A percentile compares a stretch with the other conserved stretches of the same genome.
phyloP scores from a whole-genome alignment of 2,329 filamentous ascomycete species.

The Ceratocystis harringtonii region DNA sequence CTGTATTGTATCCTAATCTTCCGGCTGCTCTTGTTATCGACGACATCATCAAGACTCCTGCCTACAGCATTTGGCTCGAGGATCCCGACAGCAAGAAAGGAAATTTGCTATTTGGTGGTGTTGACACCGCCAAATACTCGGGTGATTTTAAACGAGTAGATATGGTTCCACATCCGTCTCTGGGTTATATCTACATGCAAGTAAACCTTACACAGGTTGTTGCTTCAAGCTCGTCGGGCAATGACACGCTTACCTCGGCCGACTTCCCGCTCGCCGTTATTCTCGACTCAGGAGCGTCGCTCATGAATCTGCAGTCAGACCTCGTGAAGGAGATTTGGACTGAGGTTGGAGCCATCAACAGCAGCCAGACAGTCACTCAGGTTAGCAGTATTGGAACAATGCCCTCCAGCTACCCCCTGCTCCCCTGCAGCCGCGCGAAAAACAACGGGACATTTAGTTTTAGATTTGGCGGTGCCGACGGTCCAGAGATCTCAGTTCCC shows the following conservation, averaged over 20 bases:
- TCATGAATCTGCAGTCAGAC: slow-evolving; percentile 52
- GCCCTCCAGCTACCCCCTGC: slow-evolving; percentile 26
- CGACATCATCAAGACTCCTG: slow-evolving; percentile 48
- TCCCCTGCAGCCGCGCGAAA: slow-evolving; percentile 35
- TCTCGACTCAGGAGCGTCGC: slow-evolving; percentile 60
- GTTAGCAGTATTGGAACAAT: slow-evolving; percentile 16
- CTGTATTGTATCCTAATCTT: slow-evolving; percentile 38
- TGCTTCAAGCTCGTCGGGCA: slow-evolving; percentile 35
- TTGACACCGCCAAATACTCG: slow-evolving; percentile 58
- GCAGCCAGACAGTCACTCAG: slow-evolving; percentile 18
- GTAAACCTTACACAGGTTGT: slow-evolving; percentile 35
- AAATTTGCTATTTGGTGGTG: slow-evolving; percentile 64
- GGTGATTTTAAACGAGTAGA: slow-evolving; percentile 48
- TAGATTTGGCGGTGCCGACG: slow-evolving; percentile 34
- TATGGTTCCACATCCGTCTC: slow-evolving; percentile 32
- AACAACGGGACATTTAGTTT: slow-evolving; percentile 38
- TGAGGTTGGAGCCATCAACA: slow-evolving; percentile 39
- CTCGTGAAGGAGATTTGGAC: slow-evolving; percentile 39
- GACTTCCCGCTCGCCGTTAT: slow-evolving; percentile 42
- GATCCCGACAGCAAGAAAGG: slow-evolving; percentile 47
- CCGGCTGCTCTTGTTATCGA: slow-evolving; percentile 48
- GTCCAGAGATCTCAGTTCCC: slow-evolving; percentile 35
- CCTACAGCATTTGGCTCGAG: slow-evolving; percentile 58
- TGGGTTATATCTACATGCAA: slow-evolving; percentile 32
- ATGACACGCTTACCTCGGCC: slow-evolving; percentile 30